Base-by-base conservation (phyloP, 192 early-diverging fungal species). In the Entrophospora sp. region DNA sequence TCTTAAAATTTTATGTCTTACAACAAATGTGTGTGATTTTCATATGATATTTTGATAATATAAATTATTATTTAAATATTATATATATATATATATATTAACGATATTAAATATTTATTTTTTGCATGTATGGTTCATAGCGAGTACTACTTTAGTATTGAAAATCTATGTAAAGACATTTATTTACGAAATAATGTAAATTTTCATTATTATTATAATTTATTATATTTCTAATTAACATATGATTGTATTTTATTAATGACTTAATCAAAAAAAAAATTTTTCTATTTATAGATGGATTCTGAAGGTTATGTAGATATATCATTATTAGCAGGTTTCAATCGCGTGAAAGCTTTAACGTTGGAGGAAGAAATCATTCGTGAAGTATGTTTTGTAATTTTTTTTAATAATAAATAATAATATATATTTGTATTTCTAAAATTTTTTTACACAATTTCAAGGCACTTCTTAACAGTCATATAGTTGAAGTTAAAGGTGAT, bases 71-170 rank as follows among this genome's bases (percentile, higher is more conserved):
- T 9, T 14, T 9, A 18, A 9, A 18, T n/a, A 20, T 48, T 20
- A 48, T 48, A 4, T 20, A 18, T 48, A 18, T n/a, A 14, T 40
- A 14, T 9, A 9, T 14, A 9, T n/a, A n/a, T n/a, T n/a, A n/a
- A n/a, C n/a, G n/a, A n/a, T n/a, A n/a, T n/a, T n/a, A n/a, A n/a
- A n/a, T 9, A 40, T 40, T 40, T 9, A 40, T 9, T 40, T 40
- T 40, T 40, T 40, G 38, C 6, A 40, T 40, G 14, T 9, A 40
- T 40, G 14, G 6, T 40, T 40, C 14, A 40, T 67, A 91, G 87
- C 64, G 88, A 99, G 72, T 99, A 93, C 76, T 99, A 99, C 79
- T 97, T 97, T 69, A 93, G 91, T 49, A 84, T 96, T 44, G 95
- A 97, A 40, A 99, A 99, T 68, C 79, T 99, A 55, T 94, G 92